Percentiles rank a stretch among this genome's conserved stretches.
phyloP scores from a whole-genome alignment of 2,329 filamentous ascomycete genomes.

The Rhytidhysteron rufulum region DNA sequence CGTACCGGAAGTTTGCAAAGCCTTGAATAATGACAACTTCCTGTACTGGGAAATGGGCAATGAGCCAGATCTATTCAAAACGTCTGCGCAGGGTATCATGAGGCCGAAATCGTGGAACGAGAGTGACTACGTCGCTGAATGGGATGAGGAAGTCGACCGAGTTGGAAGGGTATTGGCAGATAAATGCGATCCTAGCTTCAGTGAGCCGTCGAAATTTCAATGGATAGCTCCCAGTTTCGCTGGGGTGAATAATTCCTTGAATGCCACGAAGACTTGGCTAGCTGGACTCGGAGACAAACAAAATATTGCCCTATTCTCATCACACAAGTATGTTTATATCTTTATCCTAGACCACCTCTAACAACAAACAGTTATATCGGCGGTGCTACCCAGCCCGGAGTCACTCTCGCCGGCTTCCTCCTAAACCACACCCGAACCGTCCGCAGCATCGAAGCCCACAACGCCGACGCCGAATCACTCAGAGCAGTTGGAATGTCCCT shows the following conservation, averaged over 20 bases:
- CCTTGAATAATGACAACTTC: constrained; percentile 49
- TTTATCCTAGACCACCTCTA: constrained; percentile 1
- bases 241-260: constrained; percentile 49
- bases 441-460: constrained; percentile 46
- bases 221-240: constrained; percentile 59
- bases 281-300: constrained; percentile 50
- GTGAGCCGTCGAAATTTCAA: constrained; percentile 39
- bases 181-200: constrained; percentile 49
- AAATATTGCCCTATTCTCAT: constrained; percentile 50
- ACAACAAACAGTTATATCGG: constrained; percentile 54
- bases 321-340: constrained; percentile 52
- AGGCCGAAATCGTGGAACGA: constrained; percentile 54
- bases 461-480: constrained; percentile 46
- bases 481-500: constrained; percentile 26
- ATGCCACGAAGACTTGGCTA: constrained; percentile 50
- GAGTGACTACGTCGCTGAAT: constrained; percentile 53
- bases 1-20: constrained; percentile 55
- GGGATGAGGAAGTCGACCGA: constrained; percentile 52
- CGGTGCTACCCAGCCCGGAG: constrained; percentile 55
- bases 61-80: constrained; percentile 59
- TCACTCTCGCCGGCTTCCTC: constrained; percentile 59
- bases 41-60: constrained; percentile 63
- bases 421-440: constrained; percentile 60
- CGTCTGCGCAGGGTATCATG: constrained; percentile 49
- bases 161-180: constrained; percentile 46